Conservation (phyloP, 2,329 filamentous ascomycete genomes). For the Ilyonectria destructans region DNA sequence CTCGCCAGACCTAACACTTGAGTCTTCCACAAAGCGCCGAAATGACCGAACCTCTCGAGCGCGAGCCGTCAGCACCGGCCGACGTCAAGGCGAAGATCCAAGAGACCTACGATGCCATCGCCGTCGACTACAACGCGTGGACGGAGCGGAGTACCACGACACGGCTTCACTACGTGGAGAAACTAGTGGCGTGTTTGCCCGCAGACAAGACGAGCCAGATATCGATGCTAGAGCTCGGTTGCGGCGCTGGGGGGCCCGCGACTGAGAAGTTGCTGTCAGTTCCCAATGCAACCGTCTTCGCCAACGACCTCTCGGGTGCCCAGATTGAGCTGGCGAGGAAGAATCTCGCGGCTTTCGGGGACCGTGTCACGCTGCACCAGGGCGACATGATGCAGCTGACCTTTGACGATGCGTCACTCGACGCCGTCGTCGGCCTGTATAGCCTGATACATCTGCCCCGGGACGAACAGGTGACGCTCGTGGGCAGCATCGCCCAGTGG, state of each 20-base stretch:
- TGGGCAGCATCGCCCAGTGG: neutral
- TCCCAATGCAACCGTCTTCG: neutral
- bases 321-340: neutral
- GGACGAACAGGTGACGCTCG: neutral
- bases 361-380: neutral
- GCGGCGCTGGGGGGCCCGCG: neutral
- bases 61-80: no score
- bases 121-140: neutral
- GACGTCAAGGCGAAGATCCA: neutral
- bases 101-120: neutral
- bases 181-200: neutral
- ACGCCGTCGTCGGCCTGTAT: conserved; percentile 5
- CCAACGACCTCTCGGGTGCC: neutral
- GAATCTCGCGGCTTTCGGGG: neutral
- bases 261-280: neutral
- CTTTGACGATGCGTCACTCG: neutral
- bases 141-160: neutral
- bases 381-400: conserved; percentile 10
- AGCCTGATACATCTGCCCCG: neutral
- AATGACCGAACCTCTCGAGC: no score
- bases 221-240: neutral
- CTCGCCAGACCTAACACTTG: no score
- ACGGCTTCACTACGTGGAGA: neutral
- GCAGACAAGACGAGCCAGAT: neutral
- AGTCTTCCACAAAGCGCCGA: no score